Base-by-base conservation (phyloP, 1,139 yeast genomes). In the Kluyveromyces marxianus region DNA sequence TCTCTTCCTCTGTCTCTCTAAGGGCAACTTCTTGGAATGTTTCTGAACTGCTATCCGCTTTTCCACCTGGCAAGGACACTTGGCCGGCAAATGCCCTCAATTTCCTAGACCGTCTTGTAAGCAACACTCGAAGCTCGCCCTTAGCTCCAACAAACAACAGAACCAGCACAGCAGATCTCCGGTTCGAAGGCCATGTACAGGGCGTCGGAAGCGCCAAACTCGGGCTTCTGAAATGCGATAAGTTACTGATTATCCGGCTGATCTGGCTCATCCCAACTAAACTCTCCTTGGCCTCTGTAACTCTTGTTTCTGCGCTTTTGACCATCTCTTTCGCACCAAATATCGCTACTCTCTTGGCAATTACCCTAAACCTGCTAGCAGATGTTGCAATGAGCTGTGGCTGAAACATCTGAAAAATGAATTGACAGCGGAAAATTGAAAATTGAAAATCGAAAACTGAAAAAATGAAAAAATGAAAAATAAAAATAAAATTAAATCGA, bases 1-100 rank as follows among this genome's bases (percentile, higher is more conserved):
- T 86, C 62, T 89, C 97, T 62, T 89, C 97, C 52, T 74, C 78
- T 58, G 88, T 81, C 65, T 89, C 97, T 42, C 97, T 70, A 50
- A 95, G 69, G 1, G 95, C 81, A 34, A 84, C 82, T 44, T 73
- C 73, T 74, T 84, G 83, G 50, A 83, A 86, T 14, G 77, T 63
- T 61, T 88, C 96, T 3, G 69, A 58, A 0, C 73, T 77, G 39
- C 57, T 62, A 60, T 88, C 96, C 4, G 92, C 85, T 58, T 81
- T 81, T 3, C 96, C 97, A 3, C 96, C 96, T 2, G 97, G 96
- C 25, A 89, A 69, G 3, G 95, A 84, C 10, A 87, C 84, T 60
- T 89, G 96, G 4, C 96, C 96, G 0, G 95, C 84, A 65, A 87
- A 89, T 46, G 76, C 77, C 40, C 81, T 71, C 55, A 89, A 68